Conservation (phyloP, 345 rosid species). For the Punica granatum region DNA sequence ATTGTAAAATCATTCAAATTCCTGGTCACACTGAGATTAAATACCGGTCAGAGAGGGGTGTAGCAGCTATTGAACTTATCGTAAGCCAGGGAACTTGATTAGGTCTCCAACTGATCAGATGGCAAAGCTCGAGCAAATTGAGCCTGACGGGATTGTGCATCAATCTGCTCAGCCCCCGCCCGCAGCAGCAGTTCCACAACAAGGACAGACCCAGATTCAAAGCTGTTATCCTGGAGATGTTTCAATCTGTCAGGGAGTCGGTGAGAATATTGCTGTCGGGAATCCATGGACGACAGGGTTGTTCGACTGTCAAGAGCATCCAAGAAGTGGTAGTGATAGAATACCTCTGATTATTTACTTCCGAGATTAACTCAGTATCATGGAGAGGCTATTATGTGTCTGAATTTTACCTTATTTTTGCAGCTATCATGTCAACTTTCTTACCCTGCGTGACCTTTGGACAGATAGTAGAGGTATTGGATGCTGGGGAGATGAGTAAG, state of each 20-base stretch:
- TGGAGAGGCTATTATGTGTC: background rate
- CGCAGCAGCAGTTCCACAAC: background rate
- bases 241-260: background rate
- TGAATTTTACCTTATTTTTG: slow-evolving; percentile 1
- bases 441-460: slow-evolving; percentile 45
- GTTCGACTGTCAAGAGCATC: slow-evolving; percentile 33
- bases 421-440: slow-evolving; percentile 30
- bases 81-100: background rate
- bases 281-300: slow-evolving; percentile 36
- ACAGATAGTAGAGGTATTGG: slow-evolving; percentile 41
- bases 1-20: background rate
- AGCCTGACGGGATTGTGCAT: slow-evolving; percentile 1
- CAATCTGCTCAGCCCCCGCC: slow-evolving; percentile 1
- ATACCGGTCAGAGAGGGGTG: background rate
- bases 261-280: slow-evolving; percentile 19
- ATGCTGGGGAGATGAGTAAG: slow-evolving; percentile 42
- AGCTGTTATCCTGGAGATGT: background rate
- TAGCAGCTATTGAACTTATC: background rate
- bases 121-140: slow-evolving; percentile 2
- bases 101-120: background rate
- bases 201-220: background rate
- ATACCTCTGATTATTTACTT: background rate
- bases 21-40: background rate
- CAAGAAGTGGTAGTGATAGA: slow-evolving; percentile 23
- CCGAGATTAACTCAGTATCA: background rate